A percentile compares a stretch with the other conserved stretches of the same genome.
These are phyloP conservation scores for Paecilomyces fulvus DNA, from an alignment of 2,329 filamentous ascomycete genomes.

Conservation along the genomic window DNA sequence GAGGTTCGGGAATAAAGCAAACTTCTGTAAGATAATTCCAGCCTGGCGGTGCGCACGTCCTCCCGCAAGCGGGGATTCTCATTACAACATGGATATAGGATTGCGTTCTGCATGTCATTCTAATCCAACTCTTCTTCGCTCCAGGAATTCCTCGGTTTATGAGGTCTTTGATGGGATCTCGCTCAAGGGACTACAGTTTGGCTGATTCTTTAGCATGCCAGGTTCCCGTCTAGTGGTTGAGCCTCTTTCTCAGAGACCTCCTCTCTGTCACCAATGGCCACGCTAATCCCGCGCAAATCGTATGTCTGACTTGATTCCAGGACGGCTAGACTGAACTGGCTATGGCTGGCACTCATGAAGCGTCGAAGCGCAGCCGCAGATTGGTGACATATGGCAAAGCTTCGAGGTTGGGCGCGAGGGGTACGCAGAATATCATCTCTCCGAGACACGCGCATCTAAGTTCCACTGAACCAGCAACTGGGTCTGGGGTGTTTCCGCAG, in stretches of 20 bases:
- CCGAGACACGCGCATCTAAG: background rate
- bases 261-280: background rate
- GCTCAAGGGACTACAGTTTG: background rate
- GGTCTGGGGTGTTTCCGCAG: background rate
- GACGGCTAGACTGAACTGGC: background rate
- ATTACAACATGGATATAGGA: background rate
- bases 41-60: background rate
- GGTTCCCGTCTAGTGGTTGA: background rate
- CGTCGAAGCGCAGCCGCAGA: conserved; percentile 17
- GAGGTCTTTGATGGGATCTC: background rate
- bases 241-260: background rate
- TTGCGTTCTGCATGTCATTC: background rate
- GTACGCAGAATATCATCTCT: background rate
- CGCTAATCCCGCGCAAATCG: background rate
- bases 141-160: background rate
- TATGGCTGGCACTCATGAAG: conserved; percentile 6
- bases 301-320: background rate
- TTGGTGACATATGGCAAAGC: conserved; percentile 31
- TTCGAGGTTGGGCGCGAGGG: conserved; percentile 3
- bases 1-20: background rate
- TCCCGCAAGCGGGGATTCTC: background rate
- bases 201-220: background rate
- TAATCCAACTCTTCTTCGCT: background rate
- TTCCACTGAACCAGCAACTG: background rate
- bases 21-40: background rate